Conservation (phyloP, 768 basidiomycete species). For the Leucosporidium creatinivorum region DNA sequence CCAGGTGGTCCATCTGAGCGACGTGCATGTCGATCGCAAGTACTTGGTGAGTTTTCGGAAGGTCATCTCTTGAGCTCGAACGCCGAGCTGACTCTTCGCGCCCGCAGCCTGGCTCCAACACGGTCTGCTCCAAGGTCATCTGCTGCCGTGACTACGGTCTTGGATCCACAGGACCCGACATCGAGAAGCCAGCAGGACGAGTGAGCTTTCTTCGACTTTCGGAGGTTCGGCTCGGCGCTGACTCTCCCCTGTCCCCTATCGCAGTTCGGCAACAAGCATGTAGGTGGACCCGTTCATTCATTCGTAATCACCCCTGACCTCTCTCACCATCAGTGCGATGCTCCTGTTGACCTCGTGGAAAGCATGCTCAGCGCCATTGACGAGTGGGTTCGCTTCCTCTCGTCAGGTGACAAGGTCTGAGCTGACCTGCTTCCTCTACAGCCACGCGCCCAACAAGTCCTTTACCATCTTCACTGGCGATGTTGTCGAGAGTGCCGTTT, state of each 20-base stretch:
- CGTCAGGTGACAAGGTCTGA: rapidly evolving
- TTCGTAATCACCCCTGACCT: background rate
- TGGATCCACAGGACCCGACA: constrained; percentile 39
- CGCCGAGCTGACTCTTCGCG: background rate
- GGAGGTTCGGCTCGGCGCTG: background rate
- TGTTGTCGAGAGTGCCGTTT: constrained; percentile 47
- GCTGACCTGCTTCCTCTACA: background rate
- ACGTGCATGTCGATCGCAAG: constrained; percentile 56
- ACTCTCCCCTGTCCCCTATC: background rate
- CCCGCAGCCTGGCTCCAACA: constrained; percentile 51
- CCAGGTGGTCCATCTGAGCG: constrained; percentile 57
- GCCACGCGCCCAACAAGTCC: constrained; percentile 19
- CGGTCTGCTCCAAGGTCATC: constrained; percentile 56
- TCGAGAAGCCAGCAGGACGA: constrained; percentile 47
- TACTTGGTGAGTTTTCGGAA: constrained; percentile 47
- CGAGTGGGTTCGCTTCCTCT: background rate
- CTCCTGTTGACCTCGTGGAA: constrained; percentile 48
- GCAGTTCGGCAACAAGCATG: constrained; percentile 23
- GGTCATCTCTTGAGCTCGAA: background rate
- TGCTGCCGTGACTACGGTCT: constrained; percentile 53
- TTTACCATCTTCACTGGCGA: constrained; percentile 63
- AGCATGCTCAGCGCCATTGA: constrained; percentile 51
- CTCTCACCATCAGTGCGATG: constrained; percentile 47
- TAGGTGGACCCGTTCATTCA: background rate
- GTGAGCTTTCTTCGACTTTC: constrained; percentile 11